Evolutionary conservation across 139 green algal species (phyloP).

Genomic region (Chlorella sp.): DNA sequence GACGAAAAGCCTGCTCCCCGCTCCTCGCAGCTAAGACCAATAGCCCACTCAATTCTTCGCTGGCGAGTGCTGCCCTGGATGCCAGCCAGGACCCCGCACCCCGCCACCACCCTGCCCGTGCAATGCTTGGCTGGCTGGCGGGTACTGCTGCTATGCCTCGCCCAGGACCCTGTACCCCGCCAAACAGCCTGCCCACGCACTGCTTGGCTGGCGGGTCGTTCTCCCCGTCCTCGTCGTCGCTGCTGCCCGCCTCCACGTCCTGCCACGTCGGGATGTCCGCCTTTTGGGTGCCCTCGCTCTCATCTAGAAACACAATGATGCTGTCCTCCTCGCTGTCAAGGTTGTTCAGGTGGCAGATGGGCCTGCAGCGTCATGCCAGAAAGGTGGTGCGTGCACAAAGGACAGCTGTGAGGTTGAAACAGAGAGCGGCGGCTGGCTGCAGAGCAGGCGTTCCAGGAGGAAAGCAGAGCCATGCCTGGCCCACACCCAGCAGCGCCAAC

Average conservation of each 20-base stretch:
- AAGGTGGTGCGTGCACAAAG: background rate
- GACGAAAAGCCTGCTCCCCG: no score
- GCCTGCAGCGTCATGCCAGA: constrained; percentile 4
- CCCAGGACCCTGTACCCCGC: no score
- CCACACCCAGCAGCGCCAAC: background rate
- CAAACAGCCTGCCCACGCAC: no score
- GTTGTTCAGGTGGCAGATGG: constrained; percentile 57
- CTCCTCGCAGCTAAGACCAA: background rate
- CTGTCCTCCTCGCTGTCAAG: constrained; percentile 6
- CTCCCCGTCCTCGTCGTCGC: constrained; percentile 31
- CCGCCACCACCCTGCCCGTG: no score
- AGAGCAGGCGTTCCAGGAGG: background rate
- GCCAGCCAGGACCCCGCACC: background rate
- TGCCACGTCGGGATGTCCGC: constrained; percentile 43
- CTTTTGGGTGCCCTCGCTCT: constrained; percentile 18
- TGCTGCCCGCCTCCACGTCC: constrained; percentile 53
- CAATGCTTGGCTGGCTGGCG: no score
- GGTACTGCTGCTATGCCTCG: no score
- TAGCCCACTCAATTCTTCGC: no score
- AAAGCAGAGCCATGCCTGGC: background rate
- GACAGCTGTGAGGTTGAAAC: background rate
- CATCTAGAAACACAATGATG: constrained; percentile 49
- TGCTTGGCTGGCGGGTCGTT: constrained; percentile 27
- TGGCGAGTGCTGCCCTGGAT: no score
- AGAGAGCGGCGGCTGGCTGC: background rate